Conservation (phyloP, 371 early-diverging fungal genomes). For the Choanephora cucurbitarum region DNA sequence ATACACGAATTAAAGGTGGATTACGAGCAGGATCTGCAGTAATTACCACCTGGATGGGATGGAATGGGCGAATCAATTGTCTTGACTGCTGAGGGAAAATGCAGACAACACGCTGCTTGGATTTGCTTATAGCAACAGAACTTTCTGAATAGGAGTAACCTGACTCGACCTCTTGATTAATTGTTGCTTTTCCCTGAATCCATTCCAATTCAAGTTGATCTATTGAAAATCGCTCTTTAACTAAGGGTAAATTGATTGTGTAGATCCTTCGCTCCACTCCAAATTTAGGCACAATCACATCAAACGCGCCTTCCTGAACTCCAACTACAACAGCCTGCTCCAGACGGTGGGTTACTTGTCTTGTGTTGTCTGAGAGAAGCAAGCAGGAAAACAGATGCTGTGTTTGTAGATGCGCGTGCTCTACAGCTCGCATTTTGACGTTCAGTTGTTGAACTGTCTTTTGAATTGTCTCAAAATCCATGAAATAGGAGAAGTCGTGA, state of each 20-base stretch:
- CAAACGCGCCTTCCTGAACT: constrained; percentile 54
- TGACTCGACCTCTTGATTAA: constrained; percentile 3
- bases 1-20: constrained; percentile 69
- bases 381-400: constrained; percentile 63
- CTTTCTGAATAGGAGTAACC: background rate
- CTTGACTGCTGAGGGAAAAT: constrained; percentile 40
- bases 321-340: constrained; percentile 50
- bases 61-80: constrained; percentile 65
- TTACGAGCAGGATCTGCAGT: constrained; percentile 62
- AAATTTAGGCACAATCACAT: constrained; percentile 62
- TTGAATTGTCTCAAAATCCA: constrained; percentile 43
- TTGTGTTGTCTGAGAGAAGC: constrained; percentile 40
- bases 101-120: constrained; percentile 2
- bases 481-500: constrained; percentile 41
- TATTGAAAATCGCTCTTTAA: constrained; percentile 31
- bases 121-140: background rate
- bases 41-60: constrained; percentile 62
- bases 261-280: constrained; percentile 62
- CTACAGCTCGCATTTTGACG: constrained; percentile 58
- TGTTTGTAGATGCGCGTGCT: constrained; percentile 76
- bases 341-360: constrained; percentile 25
- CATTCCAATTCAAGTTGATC: constrained; percentile 53
- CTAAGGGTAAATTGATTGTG: constrained; percentile 44
- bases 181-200: constrained; percentile 44
- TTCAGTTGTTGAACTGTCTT: constrained; percentile 71